Base-by-base conservation (phyloP, 1,284 basidiomycete genomes). In the Naganishia sp. region DNA sequence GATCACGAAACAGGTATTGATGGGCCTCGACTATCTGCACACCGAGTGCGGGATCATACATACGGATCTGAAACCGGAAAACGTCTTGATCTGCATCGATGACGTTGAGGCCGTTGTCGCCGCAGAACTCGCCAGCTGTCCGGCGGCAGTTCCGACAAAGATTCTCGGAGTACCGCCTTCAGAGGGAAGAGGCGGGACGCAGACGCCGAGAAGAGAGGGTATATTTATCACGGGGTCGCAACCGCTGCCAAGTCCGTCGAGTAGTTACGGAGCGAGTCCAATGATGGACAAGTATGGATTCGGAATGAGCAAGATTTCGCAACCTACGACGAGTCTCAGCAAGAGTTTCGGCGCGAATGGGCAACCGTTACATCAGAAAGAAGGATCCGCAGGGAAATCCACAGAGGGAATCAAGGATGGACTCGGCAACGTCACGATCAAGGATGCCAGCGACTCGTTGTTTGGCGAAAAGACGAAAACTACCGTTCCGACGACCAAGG, bases 21-120 rank as follows among this genome's bases (percentile, higher is more conserved):
- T 97, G 31, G 95, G 95, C 10, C 83, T 99, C 65, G 95, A 98
- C 77, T 99, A 98, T 82, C 94, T 99, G 86, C 95, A 99, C 76
- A 86, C 90, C 52, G 92, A 91, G 79, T 99, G 95, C 78, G 90
- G 92, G 60, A 91, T 97, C 74, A 95, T 97, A 65, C 92, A 94
- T 76, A 94, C 91, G 46, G 94, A 99, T 79, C 84, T 99, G 71
- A 99, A 99, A 80, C 95, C 95, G 0, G 95, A 99, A 79, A 99
- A 99, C 80, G 94, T 99, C 41, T 85, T 99, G 63, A 94, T 99
- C 72, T 90, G 88, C 80, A 98, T 99, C 74, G 95, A 98, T 73
- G 92, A 98, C 75, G 95, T 99, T 72, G 95, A 99, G 76, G 84
- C 87, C 3, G 93, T 98, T 74, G 94, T 99, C 52, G 86, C 89